phyloP scores from a whole-genome alignment of 1,284 basidiomycete species.

The Apiotrichum laibachii region DNA sequence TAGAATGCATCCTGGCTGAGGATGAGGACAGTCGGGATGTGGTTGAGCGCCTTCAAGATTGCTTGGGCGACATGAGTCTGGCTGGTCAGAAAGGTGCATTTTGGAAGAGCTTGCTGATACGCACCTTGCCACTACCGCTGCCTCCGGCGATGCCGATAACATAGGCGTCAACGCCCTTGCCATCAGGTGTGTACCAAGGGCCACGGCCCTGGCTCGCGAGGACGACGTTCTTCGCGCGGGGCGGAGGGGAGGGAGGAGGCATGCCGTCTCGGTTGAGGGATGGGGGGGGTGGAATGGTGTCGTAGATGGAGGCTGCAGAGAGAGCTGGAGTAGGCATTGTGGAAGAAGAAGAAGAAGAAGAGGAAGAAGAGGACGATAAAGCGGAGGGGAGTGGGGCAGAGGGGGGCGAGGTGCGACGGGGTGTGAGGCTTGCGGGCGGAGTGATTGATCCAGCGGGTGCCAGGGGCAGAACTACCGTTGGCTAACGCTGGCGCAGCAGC shows the following conservation, averaged over 20 bases:
- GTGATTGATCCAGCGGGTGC: no score
- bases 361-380: neutral
- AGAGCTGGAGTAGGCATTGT: no score
- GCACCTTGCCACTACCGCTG: constrained; percentile 87
- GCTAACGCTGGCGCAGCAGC: no score
- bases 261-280: neutral
- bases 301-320: neutral
- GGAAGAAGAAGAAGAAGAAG: no score
- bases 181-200: constrained; percentile 66
- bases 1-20: constrained; percentile 89
- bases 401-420: no score
- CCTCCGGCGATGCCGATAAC: constrained; percentile 93
- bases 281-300: neutral
- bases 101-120: constrained; percentile 12
- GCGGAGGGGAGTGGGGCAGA: neutral
- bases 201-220: constrained; percentile 70
- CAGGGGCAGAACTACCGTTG: no score
- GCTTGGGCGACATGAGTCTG: constrained; percentile 89
- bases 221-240: constrained; percentile 66
- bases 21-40: constrained; percentile 83
- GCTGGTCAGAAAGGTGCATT: no score
- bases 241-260: neutral
- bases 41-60: constrained; percentile 74
- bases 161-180: constrained; percentile 66
- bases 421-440: no score